phyloP scores from a whole-genome alignment of 495 filamentous ascomycete genomes.

The Aspergillus cavernicola region DNA sequence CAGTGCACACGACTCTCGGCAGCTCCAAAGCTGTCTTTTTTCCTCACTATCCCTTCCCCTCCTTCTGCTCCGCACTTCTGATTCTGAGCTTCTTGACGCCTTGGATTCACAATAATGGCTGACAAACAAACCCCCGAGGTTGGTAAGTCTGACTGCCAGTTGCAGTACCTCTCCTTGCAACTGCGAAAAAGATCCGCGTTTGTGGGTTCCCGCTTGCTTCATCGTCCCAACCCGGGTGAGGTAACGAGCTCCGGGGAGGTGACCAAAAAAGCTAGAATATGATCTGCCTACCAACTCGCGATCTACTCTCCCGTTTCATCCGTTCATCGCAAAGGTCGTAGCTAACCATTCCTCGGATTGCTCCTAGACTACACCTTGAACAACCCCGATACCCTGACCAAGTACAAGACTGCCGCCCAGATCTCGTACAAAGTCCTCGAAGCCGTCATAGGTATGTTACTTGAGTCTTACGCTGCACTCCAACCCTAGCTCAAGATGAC shows the following conservation, averaged over 20 bases:
- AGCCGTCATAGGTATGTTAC: constrained; percentile 61
- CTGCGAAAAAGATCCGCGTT: constrained; percentile 38
- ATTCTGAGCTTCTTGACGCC: constrained; percentile 15
- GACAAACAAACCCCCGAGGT: constrained; percentile 39
- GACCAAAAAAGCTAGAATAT: neutral
- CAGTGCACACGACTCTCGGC: constrained; percentile 15
- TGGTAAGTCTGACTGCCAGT: constrained; percentile 35
- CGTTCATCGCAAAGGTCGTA: neutral
- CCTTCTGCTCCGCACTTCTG: constrained; percentile 20
- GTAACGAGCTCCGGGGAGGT: neutral
- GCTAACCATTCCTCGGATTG: constrained; percentile 17
- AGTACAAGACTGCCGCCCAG: constrained; percentile 93
- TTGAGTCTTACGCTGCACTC: neutral
- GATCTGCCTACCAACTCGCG: neutral
- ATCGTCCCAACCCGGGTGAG: constrained; percentile 11
- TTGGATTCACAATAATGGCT: constrained; percentile 40
- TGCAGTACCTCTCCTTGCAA: constrained; percentile 15
- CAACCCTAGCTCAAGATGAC: neutral
- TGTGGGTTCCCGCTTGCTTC: constrained; percentile 34
- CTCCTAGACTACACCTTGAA: constrained; percentile 82
- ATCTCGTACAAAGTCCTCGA: constrained; percentile 95
- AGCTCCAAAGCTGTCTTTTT: constrained; percentile 19
- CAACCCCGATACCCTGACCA: constrained; percentile 96
- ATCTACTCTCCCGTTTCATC: neutral
- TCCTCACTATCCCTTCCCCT: constrained; percentile 22